Evolutionary conservation across 345 rosid genomes (phyloP).

Genomic region (Eucalyptus coolabah): DNA sequence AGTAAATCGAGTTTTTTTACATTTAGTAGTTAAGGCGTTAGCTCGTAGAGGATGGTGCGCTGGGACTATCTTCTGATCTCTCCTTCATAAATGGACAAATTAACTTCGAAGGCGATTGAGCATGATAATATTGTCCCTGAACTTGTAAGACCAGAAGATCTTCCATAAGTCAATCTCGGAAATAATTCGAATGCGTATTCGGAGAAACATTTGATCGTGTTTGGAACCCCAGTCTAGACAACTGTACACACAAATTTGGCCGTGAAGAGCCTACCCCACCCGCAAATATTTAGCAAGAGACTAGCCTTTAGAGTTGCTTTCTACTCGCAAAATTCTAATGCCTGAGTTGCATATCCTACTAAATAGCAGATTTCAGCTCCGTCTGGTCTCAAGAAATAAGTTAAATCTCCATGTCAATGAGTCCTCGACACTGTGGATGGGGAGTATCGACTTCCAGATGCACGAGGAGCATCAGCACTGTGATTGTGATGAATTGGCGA

Average conservation of each 20-base stretch:
- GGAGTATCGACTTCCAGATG: background rate
- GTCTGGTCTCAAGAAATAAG: background rate
- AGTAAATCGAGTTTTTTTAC: background rate
- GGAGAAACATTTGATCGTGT: background rate
- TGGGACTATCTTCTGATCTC: background rate
- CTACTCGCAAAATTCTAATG: background rate
- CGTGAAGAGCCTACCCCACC: background rate
- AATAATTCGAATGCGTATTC: background rate
- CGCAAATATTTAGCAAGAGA: background rate
- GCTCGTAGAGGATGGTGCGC: background rate
- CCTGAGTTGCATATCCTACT: background rate
- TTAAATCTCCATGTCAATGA: background rate
- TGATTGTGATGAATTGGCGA: background rate
- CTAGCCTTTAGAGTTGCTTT: background rate
- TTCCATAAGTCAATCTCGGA: background rate
- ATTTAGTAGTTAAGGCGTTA: too few species aligned
- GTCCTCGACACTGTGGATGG: background rate
- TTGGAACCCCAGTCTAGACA: background rate
- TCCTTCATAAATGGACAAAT: background rate
- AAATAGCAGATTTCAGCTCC: background rate
- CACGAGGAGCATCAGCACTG: background rate
- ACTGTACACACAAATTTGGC: background rate
- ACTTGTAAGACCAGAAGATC: background rate
- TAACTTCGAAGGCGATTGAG: background rate
- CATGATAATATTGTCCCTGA: background rate